phyloP scores from a whole-genome alignment of 1,139 yeast species.

The Yamadazyma membranifaciens region DNA sequence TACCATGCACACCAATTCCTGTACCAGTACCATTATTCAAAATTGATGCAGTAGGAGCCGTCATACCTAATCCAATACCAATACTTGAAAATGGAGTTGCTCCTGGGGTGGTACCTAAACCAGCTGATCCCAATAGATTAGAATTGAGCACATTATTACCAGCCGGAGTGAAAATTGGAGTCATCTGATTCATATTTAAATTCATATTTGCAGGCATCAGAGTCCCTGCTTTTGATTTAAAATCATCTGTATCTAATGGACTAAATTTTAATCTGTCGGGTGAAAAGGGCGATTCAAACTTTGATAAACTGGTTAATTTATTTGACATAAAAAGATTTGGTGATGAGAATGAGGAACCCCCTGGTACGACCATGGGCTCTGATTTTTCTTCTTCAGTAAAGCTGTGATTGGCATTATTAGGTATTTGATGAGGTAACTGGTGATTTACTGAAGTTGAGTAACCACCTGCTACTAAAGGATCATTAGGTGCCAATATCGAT shows the following conservation, averaged over 20 bases:
- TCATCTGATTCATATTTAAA: conserved; percentile 5
- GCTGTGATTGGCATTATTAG: no score
- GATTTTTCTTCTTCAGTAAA: conserved; percentile 11
- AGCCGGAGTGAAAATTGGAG: conserved; percentile 4
- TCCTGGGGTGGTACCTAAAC: neutral
- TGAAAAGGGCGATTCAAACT: conserved; percentile 32
- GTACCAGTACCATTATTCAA: neutral
- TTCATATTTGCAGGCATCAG: conserved; percentile 8
- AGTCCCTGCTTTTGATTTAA: conserved; percentile 10
- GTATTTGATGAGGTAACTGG: no score
- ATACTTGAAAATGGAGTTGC: conserved; percentile 3
- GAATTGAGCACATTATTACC: neutral
- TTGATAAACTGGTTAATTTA: conserved; percentile 13
- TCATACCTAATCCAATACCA: conserved; percentile 2
- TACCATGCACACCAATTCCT: neutral
- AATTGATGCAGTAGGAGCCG: neutral
- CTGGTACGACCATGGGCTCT: conserved; percentile 8
- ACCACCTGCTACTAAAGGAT: neutral
- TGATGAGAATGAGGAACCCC: conserved; percentile 19
- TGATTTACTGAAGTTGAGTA: neutral
- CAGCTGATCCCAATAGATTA: neutral
- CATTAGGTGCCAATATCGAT: neutral
- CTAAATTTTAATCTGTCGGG: conserved; percentile 16
- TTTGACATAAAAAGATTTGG: conserved; percentile 18
- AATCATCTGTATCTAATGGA: conserved; percentile 15